A percentile compares a stretch with the other conserved stretches of the same genome.
phyloP scores from a whole-genome alignment of 352 stramenopile species.

The Pythium sp. region DNA sequence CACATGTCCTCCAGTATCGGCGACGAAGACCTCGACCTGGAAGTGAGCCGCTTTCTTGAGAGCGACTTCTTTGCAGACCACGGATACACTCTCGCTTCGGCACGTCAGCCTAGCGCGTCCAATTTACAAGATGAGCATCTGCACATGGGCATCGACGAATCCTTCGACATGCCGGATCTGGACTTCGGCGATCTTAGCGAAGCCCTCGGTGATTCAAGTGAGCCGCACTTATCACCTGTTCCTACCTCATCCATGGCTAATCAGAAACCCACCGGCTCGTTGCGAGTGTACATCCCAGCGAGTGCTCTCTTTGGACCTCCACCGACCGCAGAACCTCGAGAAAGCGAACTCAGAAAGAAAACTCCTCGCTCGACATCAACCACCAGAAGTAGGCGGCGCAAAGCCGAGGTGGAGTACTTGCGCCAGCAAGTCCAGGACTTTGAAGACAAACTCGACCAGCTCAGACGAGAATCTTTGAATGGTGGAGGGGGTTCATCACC shows the following conservation, averaged over 20 bases:
- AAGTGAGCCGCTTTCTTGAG: background rate
- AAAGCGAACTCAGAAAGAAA: background rate
- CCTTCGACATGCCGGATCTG: background rate
- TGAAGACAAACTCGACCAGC: slow-evolving; percentile 1
- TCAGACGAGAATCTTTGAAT: background rate
- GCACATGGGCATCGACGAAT: background rate
- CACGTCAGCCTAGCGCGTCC: too few species aligned
- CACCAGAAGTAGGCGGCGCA: slow-evolving; percentile 1
- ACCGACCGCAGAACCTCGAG: background rate
- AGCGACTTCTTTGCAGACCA: background rate
- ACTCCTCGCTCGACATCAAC: background rate
- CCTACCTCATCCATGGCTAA: too few species aligned
- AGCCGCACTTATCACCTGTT: background rate
- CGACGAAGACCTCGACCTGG: background rate
- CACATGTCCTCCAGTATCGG: background rate
- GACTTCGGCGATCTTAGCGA: background rate
- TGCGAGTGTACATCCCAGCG: background rate
- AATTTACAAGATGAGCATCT: background rate
- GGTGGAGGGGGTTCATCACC: background rate
- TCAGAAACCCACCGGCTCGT: background rate
- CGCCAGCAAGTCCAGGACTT: slow-evolving; percentile 9
- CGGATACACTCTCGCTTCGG: background rate
- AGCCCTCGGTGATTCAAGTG: background rate
- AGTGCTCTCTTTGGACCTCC: background rate
- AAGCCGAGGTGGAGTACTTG: slow-evolving; percentile 13